Evolutionary conservation across 2,329 filamentous ascomycete species (phyloP).

Genomic region (Sporothrix brunneoviolacea): DNA sequence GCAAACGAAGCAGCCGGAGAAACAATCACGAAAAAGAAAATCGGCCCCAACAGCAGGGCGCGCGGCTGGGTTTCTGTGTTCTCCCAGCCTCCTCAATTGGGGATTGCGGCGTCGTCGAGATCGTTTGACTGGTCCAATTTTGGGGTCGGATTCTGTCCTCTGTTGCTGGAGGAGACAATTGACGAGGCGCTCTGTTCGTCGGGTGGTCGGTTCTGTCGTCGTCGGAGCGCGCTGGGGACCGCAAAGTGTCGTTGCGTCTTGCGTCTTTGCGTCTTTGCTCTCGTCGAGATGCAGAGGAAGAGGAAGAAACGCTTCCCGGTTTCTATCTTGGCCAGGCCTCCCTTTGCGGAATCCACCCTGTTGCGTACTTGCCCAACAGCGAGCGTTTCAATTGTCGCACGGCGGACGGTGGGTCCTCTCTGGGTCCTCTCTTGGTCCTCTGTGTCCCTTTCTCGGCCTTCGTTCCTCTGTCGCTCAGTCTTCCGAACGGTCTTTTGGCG

Average conservation of each 20-base stretch:
- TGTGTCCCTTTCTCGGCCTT: background rate
- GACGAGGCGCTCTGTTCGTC: no score
- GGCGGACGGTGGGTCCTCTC: background rate
- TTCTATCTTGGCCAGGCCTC: background rate
- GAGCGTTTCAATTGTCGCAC: conserved; percentile 12
- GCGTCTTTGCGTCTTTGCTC: no score
- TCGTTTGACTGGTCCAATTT: no score
- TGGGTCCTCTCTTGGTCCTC: background rate
- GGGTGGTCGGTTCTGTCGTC: no score
- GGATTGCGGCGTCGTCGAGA: background rate
- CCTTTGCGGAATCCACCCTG: background rate
- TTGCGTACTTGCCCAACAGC: conserved; percentile 6
- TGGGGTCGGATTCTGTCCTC: background rate
- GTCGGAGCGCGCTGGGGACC: no score
- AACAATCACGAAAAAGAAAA: background rate
- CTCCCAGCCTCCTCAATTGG: conserved; percentile 14
- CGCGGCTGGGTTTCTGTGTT: background rate
- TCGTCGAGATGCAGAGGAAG: background rate
- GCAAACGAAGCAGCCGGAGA: no score
- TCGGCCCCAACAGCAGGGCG: no score
- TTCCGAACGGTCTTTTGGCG: background rate
- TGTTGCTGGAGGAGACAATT: background rate
- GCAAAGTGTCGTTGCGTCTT: no score
- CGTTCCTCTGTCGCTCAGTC: background rate
- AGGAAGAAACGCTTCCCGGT: background rate